Evolutionary conservation across 2,329 filamentous ascomycete genomes (phyloP), one percentile per base, ranked within the genome.

Genomic region (Zopfia rhizophila): DNA sequence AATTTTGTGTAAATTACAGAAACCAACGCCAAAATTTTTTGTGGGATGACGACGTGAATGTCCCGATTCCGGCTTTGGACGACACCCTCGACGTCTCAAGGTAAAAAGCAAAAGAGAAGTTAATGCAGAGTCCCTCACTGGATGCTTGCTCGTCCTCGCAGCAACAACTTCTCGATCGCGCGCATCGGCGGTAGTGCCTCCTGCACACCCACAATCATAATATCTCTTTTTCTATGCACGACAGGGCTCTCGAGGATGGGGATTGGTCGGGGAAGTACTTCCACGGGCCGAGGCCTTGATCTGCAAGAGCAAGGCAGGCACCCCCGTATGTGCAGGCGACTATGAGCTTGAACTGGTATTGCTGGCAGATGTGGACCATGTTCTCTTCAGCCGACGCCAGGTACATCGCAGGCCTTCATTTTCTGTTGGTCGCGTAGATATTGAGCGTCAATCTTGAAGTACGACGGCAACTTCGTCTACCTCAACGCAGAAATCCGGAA

Each of bases 261-360:
- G 31, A 66, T 61, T 61, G 56, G 63, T 48, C 58, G 63, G 67
- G 65, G 67, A 63, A 66, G 54, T 48, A 45, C 14, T 29, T 61
- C 57, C 61, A 58, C 63, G 62, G 61, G 55, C 66, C 66, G 61
- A 49, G 53, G 56, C 56, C 56, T 66, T 53, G 66, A 69, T 68
- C 68, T 69, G 68, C 68, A 68, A 55, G 60, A 56, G 55, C 61
- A 66, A 68, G 65, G 63, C 54, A 63, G 51, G 45, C 32, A 60
- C 57, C 65, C 63, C 58, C 53, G 63, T 56, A 55, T 45, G 30
- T 67, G 60, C 63, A 65, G 57, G 35, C 19, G 53, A 58, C 55
- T 11, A 52, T 49, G 51, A 56, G 57, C 48, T 61, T 62, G 58
- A 62, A 51, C 56, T 59, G 56, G 58, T 50, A 56, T 53, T 58